Conservation (phyloP, 192 early-diverging fungal species). For the Umbelopsis sp. region DNA sequence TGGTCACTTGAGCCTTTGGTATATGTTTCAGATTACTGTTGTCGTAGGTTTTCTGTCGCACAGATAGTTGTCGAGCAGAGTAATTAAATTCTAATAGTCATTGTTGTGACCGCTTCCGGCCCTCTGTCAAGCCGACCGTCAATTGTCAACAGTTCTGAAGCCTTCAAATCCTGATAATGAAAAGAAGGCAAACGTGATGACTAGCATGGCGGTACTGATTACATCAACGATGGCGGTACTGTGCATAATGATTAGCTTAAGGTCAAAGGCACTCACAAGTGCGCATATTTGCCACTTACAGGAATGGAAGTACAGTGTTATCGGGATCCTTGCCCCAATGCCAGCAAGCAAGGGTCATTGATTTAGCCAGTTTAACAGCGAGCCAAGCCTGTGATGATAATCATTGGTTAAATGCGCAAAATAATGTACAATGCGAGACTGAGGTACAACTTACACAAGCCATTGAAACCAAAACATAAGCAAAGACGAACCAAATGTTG, state of each 20-base stretch:
- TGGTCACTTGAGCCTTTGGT: background rate
- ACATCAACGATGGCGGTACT: slow-evolving; percentile 72
- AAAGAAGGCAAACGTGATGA: slow-evolving; percentile 33
- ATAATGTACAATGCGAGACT: background rate
- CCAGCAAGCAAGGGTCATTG: slow-evolving; percentile 63
- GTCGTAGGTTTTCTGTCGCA: too few species aligned
- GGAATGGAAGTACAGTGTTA: slow-evolving; percentile 62
- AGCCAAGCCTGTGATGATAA: slow-evolving; percentile 41
- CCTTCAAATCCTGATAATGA: slow-evolving; percentile 1
- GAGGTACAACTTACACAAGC: slow-evolving; percentile 47
- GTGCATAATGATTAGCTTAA: background rate
- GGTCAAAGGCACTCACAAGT: too few species aligned
- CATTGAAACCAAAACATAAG: slow-evolving; percentile 54
- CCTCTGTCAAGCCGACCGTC: background rate
- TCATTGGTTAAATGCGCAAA: slow-evolving; percentile 15
- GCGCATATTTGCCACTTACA: too few species aligned
- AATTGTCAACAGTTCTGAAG: background rate
- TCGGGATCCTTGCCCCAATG: slow-evolving; percentile 70
- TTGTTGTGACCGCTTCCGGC: too few species aligned
- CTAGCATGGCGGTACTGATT: slow-evolving; percentile 63
- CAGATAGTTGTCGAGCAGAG: background rate
- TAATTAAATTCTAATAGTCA: background rate
- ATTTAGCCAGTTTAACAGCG: slow-evolving; percentile 54
- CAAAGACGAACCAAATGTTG: slow-evolving; percentile 45
- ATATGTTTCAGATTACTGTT: background rate